phyloP scores from a whole-genome alignment of 1,284 basidiomycete genomes.

The Ustilago cynodontis region DNA sequence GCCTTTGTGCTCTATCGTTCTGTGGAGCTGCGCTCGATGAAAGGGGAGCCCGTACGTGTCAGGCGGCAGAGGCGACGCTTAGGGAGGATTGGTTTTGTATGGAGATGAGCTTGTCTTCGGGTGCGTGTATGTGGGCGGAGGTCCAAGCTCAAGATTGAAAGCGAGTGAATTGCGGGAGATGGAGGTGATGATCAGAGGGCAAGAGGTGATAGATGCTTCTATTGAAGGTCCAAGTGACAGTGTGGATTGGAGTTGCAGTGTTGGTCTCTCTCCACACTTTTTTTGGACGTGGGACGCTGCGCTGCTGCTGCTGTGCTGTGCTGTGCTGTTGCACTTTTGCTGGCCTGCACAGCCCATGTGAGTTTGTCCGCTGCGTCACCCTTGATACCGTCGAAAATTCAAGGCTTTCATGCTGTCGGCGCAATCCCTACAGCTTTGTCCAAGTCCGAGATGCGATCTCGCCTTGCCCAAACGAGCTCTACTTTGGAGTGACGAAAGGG shows the following conservation, averaged over 20 bases:
- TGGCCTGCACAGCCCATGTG: conserved; percentile 25
- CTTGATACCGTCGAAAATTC: background rate
- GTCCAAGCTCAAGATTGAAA: too few relatives aligned
- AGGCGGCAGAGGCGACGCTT: background rate
- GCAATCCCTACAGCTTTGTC: background rate
- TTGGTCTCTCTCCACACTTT: conserved; percentile 18
- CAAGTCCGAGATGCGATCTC: background rate
- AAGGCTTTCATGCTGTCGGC: background rate
- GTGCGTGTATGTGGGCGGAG: background rate
- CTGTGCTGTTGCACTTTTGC: background rate
- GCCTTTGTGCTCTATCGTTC: background rate
- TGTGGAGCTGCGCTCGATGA: background rate
- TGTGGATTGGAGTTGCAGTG: conserved; percentile 5
- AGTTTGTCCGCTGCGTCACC: background rate
- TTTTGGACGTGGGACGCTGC: background rate
- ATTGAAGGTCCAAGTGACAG: background rate
- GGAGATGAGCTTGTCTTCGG: background rate
- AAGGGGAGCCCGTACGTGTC: background rate
- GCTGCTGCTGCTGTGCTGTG: conserved; percentile 1
- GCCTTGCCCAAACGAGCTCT: too few relatives aligned
- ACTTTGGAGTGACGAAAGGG: too few relatives aligned
- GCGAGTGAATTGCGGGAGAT: background rate
- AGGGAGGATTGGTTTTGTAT: background rate
- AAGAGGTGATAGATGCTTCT: background rate
- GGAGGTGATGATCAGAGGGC: background rate